Conservation (phyloP, 331 rosid species). For the Quercus tomentella region DNA sequence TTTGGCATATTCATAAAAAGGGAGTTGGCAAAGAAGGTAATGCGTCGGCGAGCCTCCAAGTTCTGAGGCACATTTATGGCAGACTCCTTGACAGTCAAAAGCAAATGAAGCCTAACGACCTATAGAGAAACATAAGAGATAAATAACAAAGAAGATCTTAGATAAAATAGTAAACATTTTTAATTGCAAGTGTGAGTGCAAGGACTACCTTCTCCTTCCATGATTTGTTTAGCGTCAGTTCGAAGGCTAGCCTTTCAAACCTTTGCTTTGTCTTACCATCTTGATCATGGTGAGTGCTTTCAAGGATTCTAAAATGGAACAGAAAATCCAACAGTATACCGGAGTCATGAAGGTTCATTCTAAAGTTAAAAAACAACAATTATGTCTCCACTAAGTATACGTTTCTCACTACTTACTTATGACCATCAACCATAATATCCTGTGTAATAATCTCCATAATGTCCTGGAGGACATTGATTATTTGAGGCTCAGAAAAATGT, state of each 20-base stretch:
- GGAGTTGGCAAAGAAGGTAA: conserved; percentile 96
- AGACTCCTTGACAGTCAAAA: conserved; percentile 91
- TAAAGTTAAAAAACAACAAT: not conserved
- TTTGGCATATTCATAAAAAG: conserved; percentile 91
- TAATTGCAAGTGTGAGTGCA: conserved; percentile 1
- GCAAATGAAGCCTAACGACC: conserved; percentile 89
- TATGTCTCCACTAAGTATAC: not conserved
- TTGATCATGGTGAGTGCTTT: conserved; percentile 17
- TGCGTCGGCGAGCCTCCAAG: conserved; percentile 97
- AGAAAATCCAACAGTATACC: conserved; percentile 22
- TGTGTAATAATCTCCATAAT: conserved; percentile 83
- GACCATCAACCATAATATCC: conserved; percentile 74
- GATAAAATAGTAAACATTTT: conserved; percentile 6
- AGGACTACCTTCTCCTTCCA: conserved; percentile 79
- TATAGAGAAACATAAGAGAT: conserved; percentile 26
- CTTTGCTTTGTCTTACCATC: conserved; percentile 46
- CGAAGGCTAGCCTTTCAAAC: conserved; percentile 53
- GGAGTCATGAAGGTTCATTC: conserved; percentile 7
- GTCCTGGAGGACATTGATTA: conserved; percentile 87
- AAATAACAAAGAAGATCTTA: conserved; percentile 17
- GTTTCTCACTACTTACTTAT: conserved; percentile 48
- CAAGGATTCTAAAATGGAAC: conserved; percentile 48
- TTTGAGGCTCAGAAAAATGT: conserved; percentile 36
- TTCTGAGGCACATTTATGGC: conserved; percentile 96
- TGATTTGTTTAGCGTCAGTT: conserved; percentile 16